phyloP scores from a whole-genome alignment of 805 yeast species.

The Candida sanyiensis region DNA sequence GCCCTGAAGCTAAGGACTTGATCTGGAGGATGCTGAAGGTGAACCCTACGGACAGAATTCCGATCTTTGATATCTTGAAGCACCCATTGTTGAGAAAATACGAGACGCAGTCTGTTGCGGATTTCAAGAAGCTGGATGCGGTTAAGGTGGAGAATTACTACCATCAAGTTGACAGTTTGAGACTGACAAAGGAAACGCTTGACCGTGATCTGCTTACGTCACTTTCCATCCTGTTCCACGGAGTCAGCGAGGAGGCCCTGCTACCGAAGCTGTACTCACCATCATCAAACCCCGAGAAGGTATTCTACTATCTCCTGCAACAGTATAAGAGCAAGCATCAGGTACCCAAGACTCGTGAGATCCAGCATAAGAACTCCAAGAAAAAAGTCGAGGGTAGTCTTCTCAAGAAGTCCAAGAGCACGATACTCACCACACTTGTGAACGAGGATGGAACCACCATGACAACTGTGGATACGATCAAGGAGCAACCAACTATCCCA shows the following conservation, averaged over 20 bases:
- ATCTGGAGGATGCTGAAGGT: constrained; percentile 76
- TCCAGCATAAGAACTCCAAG: constrained; percentile 19
- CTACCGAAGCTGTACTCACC: constrained; percentile 46
- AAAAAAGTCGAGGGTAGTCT: constrained; percentile 28
- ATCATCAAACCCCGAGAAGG: constrained; percentile 68
- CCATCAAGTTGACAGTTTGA: constrained; percentile 34
- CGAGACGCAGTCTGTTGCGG: constrained; percentile 34
- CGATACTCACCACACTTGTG: constrained; percentile 36
- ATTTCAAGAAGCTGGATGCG: constrained; percentile 25
- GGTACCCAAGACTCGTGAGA: constrained; percentile 17
- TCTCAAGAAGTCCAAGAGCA: constrained; percentile 37
- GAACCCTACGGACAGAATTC: constrained; percentile 74
- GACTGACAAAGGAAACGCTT: constrained; percentile 36
- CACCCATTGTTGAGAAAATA: constrained; percentile 85
- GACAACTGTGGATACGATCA: constrained; percentile 9
- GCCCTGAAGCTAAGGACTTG: constrained; percentile 82
- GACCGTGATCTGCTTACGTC: constrained; percentile 73
- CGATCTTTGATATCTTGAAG: constrained; percentile 63
- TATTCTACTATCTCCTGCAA: constrained; percentile 68
- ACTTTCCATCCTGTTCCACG: constrained; percentile 76
- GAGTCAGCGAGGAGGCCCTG: constrained; percentile 52
- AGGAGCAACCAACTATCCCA: constrained; percentile 11
- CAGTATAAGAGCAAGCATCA: constrained; percentile 68
- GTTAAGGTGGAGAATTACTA: constrained; percentile 32
- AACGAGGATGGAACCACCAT: constrained; percentile 27